Evolutionary conservation across 2,329 filamentous ascomycete species (phyloP).

Genomic region (Aureobasidium leucospermi): DNA sequence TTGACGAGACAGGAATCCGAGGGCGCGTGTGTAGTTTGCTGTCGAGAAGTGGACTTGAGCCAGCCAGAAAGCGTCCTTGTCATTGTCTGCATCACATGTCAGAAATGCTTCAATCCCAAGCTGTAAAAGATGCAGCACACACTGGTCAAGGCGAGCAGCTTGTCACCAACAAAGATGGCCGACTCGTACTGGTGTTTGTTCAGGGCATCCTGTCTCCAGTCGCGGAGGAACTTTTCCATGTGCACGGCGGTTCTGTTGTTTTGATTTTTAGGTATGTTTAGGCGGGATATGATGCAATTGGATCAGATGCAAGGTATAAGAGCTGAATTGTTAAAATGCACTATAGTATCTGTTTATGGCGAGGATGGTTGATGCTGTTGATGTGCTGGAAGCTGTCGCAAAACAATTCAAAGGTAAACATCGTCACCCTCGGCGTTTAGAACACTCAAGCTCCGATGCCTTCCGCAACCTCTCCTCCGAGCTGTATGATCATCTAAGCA

Average conservation of each 20-base stretch:
- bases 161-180: conserved; percentile 95
- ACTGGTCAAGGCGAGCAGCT: conserved; percentile 91
- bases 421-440: conserved; percentile 7
- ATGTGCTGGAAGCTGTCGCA: neutral
- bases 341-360: neutral
- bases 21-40: conserved; percentile 87
- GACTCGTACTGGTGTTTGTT: conserved; percentile 96
- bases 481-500: neutral
- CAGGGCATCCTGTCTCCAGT: conserved; percentile 91
- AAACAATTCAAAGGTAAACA: conserved; percentile 8
- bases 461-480: neutral
- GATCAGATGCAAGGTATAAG: conserved; percentile 5
- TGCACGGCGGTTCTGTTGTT: no score
- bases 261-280: neutral
- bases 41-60: conserved; percentile 97
- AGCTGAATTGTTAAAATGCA: conserved; percentile 10
- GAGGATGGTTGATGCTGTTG: neutral
- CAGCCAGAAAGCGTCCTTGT: conserved; percentile 92
- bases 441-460: neutral
- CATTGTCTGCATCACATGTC: conserved; percentile 58
- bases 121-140: conserved; percentile 27
- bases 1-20: conserved; percentile 75
- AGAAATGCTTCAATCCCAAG: neutral
- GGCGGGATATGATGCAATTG: neutral
- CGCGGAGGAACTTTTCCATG: conserved; percentile 90